Percentiles rank a stretch among this genome's conserved stretches.
phyloP scores from a whole-genome alignment of 441 rosid species.

The Adansonia madagascariensis region DNA sequence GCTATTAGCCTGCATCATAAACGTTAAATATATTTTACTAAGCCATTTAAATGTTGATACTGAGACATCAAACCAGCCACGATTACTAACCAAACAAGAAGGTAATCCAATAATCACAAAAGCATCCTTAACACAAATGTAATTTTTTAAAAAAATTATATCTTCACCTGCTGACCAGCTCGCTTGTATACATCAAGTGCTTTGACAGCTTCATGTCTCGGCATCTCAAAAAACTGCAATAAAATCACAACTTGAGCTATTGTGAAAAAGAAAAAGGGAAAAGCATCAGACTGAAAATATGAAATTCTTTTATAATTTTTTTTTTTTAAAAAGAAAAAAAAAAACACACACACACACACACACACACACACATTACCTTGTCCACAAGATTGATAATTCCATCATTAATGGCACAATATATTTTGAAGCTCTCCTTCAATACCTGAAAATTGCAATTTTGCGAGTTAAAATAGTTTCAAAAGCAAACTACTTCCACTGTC shows the following conservation, averaged over 20 bases:
- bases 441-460: slow-evolving; percentile 58
- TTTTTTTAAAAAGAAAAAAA: no score
- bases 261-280: background rate
- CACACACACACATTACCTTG: slow-evolving; percentile 52
- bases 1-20: slow-evolving; percentile 67
- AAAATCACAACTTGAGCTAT: slow-evolving; percentile 25
- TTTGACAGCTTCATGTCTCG: slow-evolving; percentile 92
- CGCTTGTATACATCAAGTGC: slow-evolving; percentile 94
- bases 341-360: no score
- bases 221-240: slow-evolving; percentile 98
- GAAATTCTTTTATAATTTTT: background rate
- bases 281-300: background rate
- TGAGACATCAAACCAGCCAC: background rate
- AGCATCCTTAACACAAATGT: slow-evolving; percentile 9
- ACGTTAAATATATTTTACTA: background rate
- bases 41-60: background rate
- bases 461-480: slow-evolving; percentile 2
- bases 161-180: slow-evolving; percentile 93
- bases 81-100: background rate
- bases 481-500: background rate
- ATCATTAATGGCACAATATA: slow-evolving; percentile 91
- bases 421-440: slow-evolving; percentile 94
- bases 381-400: slow-evolving; percentile 98
- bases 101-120: background rate
- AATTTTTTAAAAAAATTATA: background rate